These are phyloP conservation scores for Plasmodium coatneyi DNA, from an alignment of 169 alveolate species.

Conservation along the genomic window DNA sequence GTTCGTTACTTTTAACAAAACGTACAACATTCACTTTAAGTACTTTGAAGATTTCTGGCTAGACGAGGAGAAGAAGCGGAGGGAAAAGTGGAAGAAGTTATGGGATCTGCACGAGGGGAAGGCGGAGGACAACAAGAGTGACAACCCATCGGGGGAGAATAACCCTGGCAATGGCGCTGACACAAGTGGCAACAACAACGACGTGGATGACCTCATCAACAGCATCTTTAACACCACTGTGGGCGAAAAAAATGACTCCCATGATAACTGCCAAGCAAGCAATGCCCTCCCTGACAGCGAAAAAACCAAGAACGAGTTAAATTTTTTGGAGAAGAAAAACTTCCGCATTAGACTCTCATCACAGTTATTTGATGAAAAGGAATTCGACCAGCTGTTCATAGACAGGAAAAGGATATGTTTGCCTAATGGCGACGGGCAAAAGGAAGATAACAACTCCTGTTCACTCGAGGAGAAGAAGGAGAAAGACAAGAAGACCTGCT, in stretches of 20 bases:
- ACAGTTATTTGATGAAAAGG: conserved; percentile 47
- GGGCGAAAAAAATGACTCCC: conserved; percentile 9
- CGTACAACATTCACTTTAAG: conserved; percentile 45
- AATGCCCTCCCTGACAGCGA: neutral
- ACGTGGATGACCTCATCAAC: neutral
- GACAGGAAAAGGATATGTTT: conserved; percentile 18
- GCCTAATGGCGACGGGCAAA: neutral
- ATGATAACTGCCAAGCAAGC: neutral
- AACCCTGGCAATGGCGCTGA: neutral
- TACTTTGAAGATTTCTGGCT: conserved; percentile 67
- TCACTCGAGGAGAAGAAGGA: conserved; percentile 15
- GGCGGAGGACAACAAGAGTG: neutral
- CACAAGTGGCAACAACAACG: neutral
- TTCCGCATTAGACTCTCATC: conserved; percentile 70
- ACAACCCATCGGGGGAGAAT: neutral
- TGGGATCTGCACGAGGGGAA: conserved; percentile 35
- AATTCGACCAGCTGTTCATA: conserved; percentile 4
- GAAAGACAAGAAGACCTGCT: conserved; percentile 48
- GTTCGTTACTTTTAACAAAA: conserved; percentile 46
- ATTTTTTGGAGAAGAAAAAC: conserved; percentile 47
- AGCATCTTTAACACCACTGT: neutral
- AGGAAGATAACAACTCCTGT: neutral
- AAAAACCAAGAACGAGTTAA: conserved; percentile 9
- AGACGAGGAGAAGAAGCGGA: conserved; percentile 56
- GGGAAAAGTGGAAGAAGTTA: conserved; percentile 42